Conservation (phyloP, 1,284 basidiomycete genomes). For the Microbotryum silenes-acaulis region DNA sequence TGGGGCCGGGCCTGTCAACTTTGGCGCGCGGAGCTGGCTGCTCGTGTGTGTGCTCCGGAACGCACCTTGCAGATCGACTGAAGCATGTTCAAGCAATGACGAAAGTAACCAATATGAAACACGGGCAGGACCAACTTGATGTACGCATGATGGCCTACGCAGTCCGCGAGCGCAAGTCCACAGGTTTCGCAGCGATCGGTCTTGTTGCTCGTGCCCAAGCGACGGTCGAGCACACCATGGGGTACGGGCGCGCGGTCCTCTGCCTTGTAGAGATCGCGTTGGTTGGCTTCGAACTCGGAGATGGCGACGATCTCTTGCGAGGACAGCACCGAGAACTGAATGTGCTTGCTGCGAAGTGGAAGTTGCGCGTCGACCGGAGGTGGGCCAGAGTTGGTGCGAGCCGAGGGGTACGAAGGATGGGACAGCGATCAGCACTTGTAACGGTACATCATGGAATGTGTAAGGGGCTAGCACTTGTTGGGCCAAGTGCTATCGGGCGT, state of each 20-base stretch:
- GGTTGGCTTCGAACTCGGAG: slow-evolving; percentile 88
- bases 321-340: slow-evolving; percentile 87
- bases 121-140: slow-evolving; percentile 94
- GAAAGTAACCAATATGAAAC: slow-evolving; percentile 95
- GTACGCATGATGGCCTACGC: slow-evolving; percentile 72
- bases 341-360: slow-evolving; percentile 60
- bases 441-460: neutral
- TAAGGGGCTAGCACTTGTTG: neutral
- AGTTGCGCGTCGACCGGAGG: neutral
- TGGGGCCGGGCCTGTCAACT: neutral
- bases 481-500: too few species aligned
- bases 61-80: slow-evolving; percentile 92
- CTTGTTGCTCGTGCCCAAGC: slow-evolving; percentile 93
- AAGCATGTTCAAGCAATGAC: slow-evolving; percentile 84
- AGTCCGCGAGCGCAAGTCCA: slow-evolving; percentile 82
- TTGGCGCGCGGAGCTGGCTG: neutral
- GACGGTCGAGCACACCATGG: slow-evolving; percentile 80
- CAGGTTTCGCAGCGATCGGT: slow-evolving; percentile 89
- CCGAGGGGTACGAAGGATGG: neutral
- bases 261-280: slow-evolving; percentile 72
- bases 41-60: neutral
- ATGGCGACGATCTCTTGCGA: slow-evolving; percentile 88
- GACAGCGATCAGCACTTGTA: slow-evolving; percentile 8
- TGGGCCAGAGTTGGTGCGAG: neutral
- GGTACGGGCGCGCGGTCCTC: slow-evolving; percentile 67